Evolutionary conservation across 257 asterid genomes (phyloP).

Genomic region (Catharanthus roseus): DNA sequence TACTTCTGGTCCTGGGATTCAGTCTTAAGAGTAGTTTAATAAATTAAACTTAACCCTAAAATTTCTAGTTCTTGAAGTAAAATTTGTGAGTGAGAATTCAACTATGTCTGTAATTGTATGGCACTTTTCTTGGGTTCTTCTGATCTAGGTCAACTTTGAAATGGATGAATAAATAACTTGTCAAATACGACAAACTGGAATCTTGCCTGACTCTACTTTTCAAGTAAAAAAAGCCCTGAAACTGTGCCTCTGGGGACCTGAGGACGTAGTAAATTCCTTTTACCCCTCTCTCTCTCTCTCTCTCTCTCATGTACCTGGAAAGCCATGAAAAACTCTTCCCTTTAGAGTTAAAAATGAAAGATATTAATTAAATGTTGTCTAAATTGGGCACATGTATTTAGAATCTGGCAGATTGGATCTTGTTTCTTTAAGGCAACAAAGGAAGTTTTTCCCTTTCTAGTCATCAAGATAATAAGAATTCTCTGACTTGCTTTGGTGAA

Average conservation of each 20-base stretch:
- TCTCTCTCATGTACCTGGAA: too few relatives aligned
- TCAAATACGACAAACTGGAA: constrained; percentile 9
- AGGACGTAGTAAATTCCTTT: constrained; percentile 4
- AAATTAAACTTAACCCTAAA: too few relatives aligned
- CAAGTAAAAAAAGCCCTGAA: constrained; percentile 1
- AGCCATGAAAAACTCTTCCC: neutral
- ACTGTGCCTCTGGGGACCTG: constrained; percentile 1
- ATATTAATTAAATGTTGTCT: too few relatives aligned
- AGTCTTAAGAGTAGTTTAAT: too few relatives aligned
- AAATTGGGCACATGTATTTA: too few relatives aligned
- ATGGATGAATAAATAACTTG: neutral
- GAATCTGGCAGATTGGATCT: neutral
- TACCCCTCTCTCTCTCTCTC: constrained; percentile 3
- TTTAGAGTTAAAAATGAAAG: neutral
- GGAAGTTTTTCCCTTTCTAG: neutral
- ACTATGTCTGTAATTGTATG: neutral
- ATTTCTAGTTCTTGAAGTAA: neutral
- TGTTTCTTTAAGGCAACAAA: too few relatives aligned
- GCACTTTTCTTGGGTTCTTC: constrained; percentile 10
- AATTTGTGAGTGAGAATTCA: neutral
- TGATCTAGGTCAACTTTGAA: constrained; percentile 9
- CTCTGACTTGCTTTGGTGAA: neutral
- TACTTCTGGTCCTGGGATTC: neutral
- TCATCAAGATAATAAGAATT: neutral
- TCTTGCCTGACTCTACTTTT: constrained; percentile 5